A percentile compares a stretch with the other conserved stretches of the same genome.
phyloP scores from a whole-genome alignment of 2,329 filamentous ascomycete genomes.

The Cephalotrichum gorgonifer region DNA sequence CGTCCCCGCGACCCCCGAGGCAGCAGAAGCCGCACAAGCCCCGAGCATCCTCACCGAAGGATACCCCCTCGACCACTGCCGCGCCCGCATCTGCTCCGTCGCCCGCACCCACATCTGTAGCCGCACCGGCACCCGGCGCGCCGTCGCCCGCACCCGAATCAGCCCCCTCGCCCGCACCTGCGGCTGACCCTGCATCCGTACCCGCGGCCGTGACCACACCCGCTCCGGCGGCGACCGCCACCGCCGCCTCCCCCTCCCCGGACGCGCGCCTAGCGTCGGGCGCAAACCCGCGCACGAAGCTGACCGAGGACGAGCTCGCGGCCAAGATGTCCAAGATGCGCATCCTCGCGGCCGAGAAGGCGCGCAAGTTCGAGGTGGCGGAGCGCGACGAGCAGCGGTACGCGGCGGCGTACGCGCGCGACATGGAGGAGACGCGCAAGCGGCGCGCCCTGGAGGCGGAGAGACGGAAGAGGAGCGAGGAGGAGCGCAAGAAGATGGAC shows the following conservation, averaged over 20 bases:
- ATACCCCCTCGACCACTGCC: neutral
- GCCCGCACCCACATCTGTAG: neutral
- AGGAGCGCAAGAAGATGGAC: conserved; percentile 39
- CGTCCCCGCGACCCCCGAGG: conserved; percentile 7
- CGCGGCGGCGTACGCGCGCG: conserved; percentile 40
- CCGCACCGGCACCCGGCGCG: conserved; percentile 10
- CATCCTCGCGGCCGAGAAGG: conserved; percentile 45
- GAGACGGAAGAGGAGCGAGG: conserved; percentile 38
- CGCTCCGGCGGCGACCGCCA: conserved; percentile 19
- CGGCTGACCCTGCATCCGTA: neutral
- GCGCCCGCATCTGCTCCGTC: conserved; percentile 3
- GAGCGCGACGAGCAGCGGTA: conserved; percentile 47
- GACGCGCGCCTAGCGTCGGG: conserved; percentile 40
- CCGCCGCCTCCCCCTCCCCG: conserved; percentile 8
- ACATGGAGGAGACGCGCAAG: conserved; percentile 44
- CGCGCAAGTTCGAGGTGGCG: conserved; percentile 47
- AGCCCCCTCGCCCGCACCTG: conserved; percentile 3
- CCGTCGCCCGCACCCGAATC: conserved; percentile 9
- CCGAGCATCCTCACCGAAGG: conserved; percentile 6
- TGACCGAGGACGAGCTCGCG: conserved; percentile 47
- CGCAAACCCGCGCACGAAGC: conserved; percentile 48
- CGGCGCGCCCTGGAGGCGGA: conserved; percentile 42
- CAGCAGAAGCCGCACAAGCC: conserved; percentile 6
- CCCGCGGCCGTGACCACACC: conserved; percentile 1
- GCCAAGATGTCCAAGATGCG: conserved; percentile 53